phyloP scores from a whole-genome alignment of 116 monocot species.

The Cymodocea nodosa region DNA sequence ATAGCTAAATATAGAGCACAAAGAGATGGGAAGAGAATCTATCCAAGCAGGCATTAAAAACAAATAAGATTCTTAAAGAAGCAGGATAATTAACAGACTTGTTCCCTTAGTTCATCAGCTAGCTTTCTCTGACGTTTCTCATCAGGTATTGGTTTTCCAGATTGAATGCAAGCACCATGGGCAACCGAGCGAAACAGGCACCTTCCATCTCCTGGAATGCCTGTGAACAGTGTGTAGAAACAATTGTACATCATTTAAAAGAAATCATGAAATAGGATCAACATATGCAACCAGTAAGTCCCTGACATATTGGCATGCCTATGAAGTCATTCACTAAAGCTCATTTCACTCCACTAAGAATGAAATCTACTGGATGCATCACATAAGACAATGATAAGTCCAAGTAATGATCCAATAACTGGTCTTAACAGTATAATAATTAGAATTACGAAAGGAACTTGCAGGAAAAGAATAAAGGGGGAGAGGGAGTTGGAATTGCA shows the following conservation, averaged over 20 bases:
- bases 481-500: too few relatives aligned
- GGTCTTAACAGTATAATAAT: not conserved
- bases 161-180: constrained; percentile 74
- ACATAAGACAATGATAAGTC: not conserved
- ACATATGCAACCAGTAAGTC: not conserved
- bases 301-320: too few relatives aligned
- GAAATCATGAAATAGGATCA: not conserved
- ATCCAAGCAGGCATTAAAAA: not conserved
- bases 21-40: too few relatives aligned
- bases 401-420: not conserved
- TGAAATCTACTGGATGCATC: not conserved
- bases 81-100: constrained; percentile 1
- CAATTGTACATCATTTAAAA: not conserved
- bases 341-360: too few relatives aligned
- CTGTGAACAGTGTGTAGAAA: constrained; percentile 18
- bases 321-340: too few relatives aligned
- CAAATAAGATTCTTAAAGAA: not conserved
- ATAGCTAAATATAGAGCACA: not conserved
- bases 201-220: constrained; percentile 98
- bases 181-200: constrained; percentile 87
- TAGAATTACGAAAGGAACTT: too few relatives aligned
- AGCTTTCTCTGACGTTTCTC: constrained; percentile 72
- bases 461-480: too few relatives aligned
- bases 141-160: constrained; percentile 47
- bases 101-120: constrained; percentile 63